A percentile compares a stretch with the other conserved stretches of the same genome.
These are phyloP conservation scores for Pichia sp. DNA, from an alignment of 1,139 yeast species.

Conservation along the genomic window DNA sequence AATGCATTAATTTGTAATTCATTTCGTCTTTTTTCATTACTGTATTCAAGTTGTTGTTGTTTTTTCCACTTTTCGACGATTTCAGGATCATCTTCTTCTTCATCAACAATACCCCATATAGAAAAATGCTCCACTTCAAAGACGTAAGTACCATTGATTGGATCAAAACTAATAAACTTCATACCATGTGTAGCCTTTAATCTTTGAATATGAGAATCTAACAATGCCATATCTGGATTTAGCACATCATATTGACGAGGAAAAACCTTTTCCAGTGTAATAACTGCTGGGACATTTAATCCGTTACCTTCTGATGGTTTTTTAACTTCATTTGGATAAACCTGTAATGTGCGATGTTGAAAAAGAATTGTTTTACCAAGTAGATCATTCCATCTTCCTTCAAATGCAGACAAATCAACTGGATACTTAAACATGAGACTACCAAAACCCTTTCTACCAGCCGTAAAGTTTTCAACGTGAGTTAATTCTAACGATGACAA, in stretches of 20 bases:
- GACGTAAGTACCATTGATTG: constrained; percentile 69
- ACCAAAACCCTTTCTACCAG: constrained; percentile 73
- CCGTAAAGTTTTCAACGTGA: constrained; percentile 57
- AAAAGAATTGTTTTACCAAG: constrained; percentile 58
- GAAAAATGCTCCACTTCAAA: constrained; percentile 88
- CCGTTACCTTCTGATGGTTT: constrained; percentile 70
- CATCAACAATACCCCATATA: constrained; percentile 83
- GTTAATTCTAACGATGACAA: constrained; percentile 47
- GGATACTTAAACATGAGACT: constrained; percentile 66
- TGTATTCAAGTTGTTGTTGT: constrained; percentile 32
- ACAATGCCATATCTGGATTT: constrained; percentile 34
- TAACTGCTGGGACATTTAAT: constrained; percentile 76
- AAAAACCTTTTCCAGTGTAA: constrained; percentile 62
- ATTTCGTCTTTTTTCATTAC: constrained; percentile 17
- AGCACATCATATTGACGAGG: constrained; percentile 39
- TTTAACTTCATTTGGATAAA: constrained; percentile 48
- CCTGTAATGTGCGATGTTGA: constrained; percentile 52
- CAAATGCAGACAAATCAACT: constrained; percentile 60
- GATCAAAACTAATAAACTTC: constrained; percentile 75
- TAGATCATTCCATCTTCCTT: constrained; percentile 36
- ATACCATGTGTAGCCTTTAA: constrained; percentile 55
- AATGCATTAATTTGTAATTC: constrained; percentile 20
- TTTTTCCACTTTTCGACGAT: constrained; percentile 29
- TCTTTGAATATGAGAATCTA: constrained; percentile 42
- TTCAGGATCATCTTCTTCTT: constrained; percentile 44